phyloP scores from a whole-genome alignment of 1,284 basidiomycete genomes.

The Inonotus obliquus region DNA sequence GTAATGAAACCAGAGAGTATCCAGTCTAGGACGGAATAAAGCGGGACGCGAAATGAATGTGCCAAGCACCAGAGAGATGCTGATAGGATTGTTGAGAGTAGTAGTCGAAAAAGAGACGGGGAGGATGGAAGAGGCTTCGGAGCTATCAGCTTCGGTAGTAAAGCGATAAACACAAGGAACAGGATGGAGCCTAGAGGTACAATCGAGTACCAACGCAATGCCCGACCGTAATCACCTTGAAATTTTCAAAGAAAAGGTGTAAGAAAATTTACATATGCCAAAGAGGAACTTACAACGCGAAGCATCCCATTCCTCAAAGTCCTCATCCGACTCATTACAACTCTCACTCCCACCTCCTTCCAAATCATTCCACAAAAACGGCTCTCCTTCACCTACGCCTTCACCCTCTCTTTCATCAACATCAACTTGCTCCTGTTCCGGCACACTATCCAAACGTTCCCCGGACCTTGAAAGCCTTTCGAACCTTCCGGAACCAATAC shows the following conservation, averaged over 20 bases:
- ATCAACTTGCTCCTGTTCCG: background rate
- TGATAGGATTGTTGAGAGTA: constrained; percentile 47
- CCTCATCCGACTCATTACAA: background rate
- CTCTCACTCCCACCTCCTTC: background rate
- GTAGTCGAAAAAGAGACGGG: constrained; percentile 55
- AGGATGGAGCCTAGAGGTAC: constrained; percentile 18
- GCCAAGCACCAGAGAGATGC: constrained; percentile 56
- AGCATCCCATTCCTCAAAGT: background rate
- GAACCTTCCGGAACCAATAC: background rate
- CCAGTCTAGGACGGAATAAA: constrained; percentile 34
- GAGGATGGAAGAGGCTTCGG: constrained; percentile 23
- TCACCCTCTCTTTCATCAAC: background rate
- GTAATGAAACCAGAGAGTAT: constrained; percentile 14
- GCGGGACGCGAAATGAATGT: constrained; percentile 49
- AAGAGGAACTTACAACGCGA: background rate
- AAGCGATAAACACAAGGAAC: constrained; percentile 11
- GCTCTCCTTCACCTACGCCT: background rate
- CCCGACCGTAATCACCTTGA: constrained; percentile 13
- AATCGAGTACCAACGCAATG: constrained; percentile 14
- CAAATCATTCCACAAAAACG: constrained; percentile 3
- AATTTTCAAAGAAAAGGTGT: background rate
- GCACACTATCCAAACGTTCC: constrained; percentile 7
- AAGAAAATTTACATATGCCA: background rate
- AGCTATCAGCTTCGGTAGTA: constrained; percentile 14
- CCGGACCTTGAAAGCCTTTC: constrained; percentile 1